A percentile compares a stretch with the other conserved stretches of the same genome.
phyloP scores from a whole-genome alignment of 345 rosid genomes.

The Eutrema yunnanense region DNA sequence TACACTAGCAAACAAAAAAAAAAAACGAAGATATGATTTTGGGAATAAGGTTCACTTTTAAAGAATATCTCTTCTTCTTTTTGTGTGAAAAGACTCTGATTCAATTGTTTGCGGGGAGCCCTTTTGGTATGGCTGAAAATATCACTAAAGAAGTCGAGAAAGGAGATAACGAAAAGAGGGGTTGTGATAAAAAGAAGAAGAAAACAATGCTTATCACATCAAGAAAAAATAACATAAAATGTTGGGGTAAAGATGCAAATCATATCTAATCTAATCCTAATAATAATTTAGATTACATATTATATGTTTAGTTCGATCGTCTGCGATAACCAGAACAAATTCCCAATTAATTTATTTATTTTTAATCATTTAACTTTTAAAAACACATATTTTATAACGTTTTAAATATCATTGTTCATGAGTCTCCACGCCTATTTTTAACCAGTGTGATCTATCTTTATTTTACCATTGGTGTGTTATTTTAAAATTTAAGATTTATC shows the following conservation, averaged over 20 bases:
- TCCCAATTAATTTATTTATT: not conserved
- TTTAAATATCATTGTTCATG: too few species aligned
- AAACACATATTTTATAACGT: not conserved
- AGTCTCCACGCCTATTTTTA: too few species aligned
- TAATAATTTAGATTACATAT: not conserved
- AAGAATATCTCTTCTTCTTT: conserved; percentile 25
- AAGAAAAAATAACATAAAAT: conserved; percentile 1
- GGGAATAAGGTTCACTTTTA: conserved; percentile 25
- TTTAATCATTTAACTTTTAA: not conserved
- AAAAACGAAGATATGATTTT: conserved; percentile 18
- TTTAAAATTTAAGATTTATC: too few species aligned
- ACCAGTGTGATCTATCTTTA: too few species aligned
- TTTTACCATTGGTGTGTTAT: too few species aligned
- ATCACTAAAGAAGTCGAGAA: conserved; percentile 23
- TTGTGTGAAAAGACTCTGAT: conserved; percentile 20
- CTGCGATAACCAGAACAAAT: not conserved
- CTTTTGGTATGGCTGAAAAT: conserved; percentile 20
- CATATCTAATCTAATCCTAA: conserved; percentile 9
- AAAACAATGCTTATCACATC: conserved; percentile 29
- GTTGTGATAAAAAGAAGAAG: conserved; percentile 25
- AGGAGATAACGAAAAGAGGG: conserved; percentile 22
- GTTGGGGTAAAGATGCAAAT: conserved; percentile 13
- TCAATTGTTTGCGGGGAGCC: conserved; percentile 27
- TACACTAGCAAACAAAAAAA: not conserved
- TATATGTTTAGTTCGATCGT: not conserved